These are phyloP conservation scores for Penicillium goetzii DNA, from an alignment of 495 filamentous ascomycete species.

Conservation along the genomic window DNA sequence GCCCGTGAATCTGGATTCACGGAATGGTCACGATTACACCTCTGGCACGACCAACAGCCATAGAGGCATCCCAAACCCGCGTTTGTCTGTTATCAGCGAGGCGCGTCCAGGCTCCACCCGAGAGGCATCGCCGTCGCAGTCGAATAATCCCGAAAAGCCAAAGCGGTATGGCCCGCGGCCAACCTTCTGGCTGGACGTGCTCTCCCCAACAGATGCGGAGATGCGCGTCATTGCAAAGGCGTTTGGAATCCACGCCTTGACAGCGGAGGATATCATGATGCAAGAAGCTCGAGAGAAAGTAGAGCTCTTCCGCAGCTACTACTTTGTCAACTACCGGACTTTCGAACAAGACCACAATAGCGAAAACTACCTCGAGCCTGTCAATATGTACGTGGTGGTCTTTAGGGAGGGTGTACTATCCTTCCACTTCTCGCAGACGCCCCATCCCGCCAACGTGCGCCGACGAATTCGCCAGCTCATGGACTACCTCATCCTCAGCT, in stretches of 20 bases:
- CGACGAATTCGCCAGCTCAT: constrained; percentile 89
- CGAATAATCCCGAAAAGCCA: constrained; percentile 45
- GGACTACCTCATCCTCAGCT: constrained; percentile 89
- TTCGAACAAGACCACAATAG: constrained; percentile 92
- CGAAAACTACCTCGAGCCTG: constrained; percentile 87
- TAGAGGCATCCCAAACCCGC: constrained; percentile 24
- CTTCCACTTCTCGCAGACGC: constrained; percentile 92
- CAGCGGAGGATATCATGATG: constrained; percentile 94
- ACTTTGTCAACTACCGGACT: constrained; percentile 96
- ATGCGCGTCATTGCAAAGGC: constrained; percentile 90
- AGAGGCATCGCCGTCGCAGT: constrained; percentile 30
- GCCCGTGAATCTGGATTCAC: background rate
- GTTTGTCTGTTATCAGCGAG: constrained; percentile 43
- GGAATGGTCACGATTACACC: constrained; percentile 13
- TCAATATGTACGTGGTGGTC: constrained; percentile 97
- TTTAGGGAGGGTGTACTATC: constrained; percentile 94
- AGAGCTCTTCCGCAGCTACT: constrained; percentile 94
- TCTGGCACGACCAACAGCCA: constrained; percentile 4
- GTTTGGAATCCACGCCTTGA: constrained; percentile 93
- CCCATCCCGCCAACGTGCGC: constrained; percentile 93
- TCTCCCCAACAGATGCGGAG: constrained; percentile 87
- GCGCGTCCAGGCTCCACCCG: constrained; percentile 34
- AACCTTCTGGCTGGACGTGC: constrained; percentile 93
- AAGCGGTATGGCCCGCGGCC: constrained; percentile 85
- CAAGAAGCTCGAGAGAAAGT: constrained; percentile 98